Evolutionary conservation across 2,329 filamentous ascomycete genomes (phyloP), one percentile per base, ranked within the genome.

Genomic region (Cercospora zeina): DNA sequence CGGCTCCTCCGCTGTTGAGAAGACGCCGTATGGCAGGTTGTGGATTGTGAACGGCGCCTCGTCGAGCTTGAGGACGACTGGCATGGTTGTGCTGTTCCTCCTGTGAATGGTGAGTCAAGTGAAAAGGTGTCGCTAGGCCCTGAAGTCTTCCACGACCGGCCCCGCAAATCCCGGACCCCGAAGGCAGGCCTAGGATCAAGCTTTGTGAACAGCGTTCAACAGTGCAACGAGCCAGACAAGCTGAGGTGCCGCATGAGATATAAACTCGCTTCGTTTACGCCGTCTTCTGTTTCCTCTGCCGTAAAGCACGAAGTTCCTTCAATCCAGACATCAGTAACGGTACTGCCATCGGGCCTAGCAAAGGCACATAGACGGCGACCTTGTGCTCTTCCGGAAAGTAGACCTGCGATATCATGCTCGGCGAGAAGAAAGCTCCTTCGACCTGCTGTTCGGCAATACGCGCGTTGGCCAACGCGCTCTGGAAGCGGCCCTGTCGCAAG

Each of bases 351-450:
- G 95, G 95, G 0, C 95, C 95, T 42, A 99, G 78, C 10, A 99
- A 79, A 1, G 95, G 95, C 70, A 99, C 78, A 74, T 99, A 99
- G 0, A 99, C 95, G 0, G 95, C 95, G 24, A 99, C 86, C 77
- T 97, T 99, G 76, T 99, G 95, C 78, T 99, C 95, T 72, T 99
- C 95, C 0, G 95, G 95, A 76, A 99, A 99, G 76, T 97, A 99
- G 1, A 97, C 88, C 78, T 97, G 95, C 0, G 93, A 95, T 11
- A 99, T 45, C 95, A 99, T 99, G 72, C 90, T 96, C 78, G 96
- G 96, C 77, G 99, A 95, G 69, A 99, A 99, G 77, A 99, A 99
- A 0, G 93, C 93, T 64, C 89, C 87, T 75, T 99, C 95, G 0
- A 92, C 93, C 73, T 96, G 91, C 2, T 86, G 84, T 76, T 97